These are phyloP conservation scores for Boletus smithii DNA, from an alignment of 1,284 basidiomycete genomes.

Conservation along the genomic window DNA sequence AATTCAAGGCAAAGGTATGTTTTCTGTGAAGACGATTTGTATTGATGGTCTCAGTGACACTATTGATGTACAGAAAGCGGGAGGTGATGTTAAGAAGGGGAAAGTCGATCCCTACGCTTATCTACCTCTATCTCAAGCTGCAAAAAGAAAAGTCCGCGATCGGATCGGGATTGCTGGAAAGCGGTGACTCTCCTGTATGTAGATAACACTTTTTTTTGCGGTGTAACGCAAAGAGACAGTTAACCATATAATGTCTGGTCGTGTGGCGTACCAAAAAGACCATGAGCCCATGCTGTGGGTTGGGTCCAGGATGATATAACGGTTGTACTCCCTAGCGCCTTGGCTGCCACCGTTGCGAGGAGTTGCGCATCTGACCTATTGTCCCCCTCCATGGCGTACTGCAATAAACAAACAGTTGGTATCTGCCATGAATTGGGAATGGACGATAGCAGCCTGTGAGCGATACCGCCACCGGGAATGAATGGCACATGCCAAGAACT, in stretches of 20 bases:
- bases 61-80: slow-evolving; percentile 65
- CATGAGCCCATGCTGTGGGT: slow-evolving; percentile 62
- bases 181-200: slow-evolving; percentile 19
- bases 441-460: slow-evolving; percentile 59
- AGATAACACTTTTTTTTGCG: neutral
- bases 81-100: slow-evolving; percentile 86
- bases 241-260: slow-evolving; percentile 69
- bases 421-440: slow-evolving; percentile 54
- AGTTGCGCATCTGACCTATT: slow-evolving; percentile 69
- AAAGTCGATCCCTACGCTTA: slow-evolving; percentile 94
- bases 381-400: slow-evolving; percentile 76
- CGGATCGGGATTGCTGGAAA: slow-evolving; percentile 55
- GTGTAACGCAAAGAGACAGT: slow-evolving; percentile 10
- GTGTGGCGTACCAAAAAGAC: slow-evolving; percentile 69
- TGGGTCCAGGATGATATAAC: slow-evolving; percentile 46
- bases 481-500: slow-evolving; percentile 44
- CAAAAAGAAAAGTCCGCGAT: slow-evolving; percentile 57
- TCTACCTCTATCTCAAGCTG: slow-evolving; percentile 75
- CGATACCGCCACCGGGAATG: slow-evolving; percentile 74
- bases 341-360: slow-evolving; percentile 53
- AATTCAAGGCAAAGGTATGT: slow-evolving; percentile 84
- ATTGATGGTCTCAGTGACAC: neutral
- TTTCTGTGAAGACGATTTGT: neutral
- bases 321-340: slow-evolving; percentile 43
- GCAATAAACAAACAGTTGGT: slow-evolving; percentile 54